A percentile compares a stretch with the other conserved stretches of the same genome.
Conservation (phyloP, 2,329 filamentous ascomycete genomes). For the Colletotrichum limetticola region DNA sequence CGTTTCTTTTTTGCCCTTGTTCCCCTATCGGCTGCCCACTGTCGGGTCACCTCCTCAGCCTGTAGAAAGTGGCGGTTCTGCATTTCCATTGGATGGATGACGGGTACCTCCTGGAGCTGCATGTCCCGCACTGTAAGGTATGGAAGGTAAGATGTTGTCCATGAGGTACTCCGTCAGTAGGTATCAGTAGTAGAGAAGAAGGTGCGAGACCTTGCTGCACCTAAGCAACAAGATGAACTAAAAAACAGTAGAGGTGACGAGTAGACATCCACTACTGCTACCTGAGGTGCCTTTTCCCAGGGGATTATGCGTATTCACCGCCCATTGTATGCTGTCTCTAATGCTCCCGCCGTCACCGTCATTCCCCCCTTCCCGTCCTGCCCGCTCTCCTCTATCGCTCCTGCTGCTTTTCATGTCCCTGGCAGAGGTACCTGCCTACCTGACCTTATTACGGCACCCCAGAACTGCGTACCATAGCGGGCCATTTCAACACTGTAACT, state of each 20-base stretch:
- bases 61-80: conserved; percentile 8
- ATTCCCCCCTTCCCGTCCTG: not conserved
- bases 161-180: no score
- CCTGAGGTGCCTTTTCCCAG: not conserved
- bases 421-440: not conserved
- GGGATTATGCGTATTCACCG: not conserved
- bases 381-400: not conserved
- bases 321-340: not conserved
- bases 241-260: not conserved
- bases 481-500: not conserved
- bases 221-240: not conserved
- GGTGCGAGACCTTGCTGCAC: not conserved
- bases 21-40: not conserved
- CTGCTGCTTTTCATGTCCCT: not conserved
- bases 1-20: not conserved
- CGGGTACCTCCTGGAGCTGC: not conserved
- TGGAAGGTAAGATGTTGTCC: no score
- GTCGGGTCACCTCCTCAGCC: not conserved
- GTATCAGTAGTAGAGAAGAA: not conserved
- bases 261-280: not conserved
- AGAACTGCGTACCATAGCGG: not conserved
- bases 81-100: not conserved
- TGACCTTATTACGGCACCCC: not conserved
- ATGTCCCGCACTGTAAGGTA: not conserved
- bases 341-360: not conserved